Percentiles rank a stretch among this genome's conserved stretches.
Evolutionary conservation across 306 rosid species (phyloP).

Genomic region (Lupinus albus): DNA sequence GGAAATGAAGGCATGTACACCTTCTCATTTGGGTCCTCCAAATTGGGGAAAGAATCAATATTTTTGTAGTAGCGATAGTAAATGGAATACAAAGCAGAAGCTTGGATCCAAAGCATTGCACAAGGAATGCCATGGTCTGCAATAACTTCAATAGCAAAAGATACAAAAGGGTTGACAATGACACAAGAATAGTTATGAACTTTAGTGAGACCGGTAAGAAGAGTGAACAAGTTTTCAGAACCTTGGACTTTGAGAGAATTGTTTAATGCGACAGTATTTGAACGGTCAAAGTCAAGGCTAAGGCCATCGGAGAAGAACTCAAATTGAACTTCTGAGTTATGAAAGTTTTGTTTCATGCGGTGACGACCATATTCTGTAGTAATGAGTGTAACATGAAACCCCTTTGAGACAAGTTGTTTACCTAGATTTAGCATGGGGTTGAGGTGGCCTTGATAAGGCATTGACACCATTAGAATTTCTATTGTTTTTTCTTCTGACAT

Average conservation of each 20-base stretch:
- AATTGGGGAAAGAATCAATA: constrained; percentile 24
- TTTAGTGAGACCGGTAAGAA: constrained; percentile 37
- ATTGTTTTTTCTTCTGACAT: too few species aligned
- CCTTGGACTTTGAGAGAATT: constrained; percentile 38
- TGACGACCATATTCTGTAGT: too few species aligned
- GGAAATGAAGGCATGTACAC: constrained; percentile 55
- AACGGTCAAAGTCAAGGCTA: too few species aligned
- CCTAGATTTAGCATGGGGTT: too few species aligned
- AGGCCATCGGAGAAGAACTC: too few species aligned
- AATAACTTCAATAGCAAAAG: constrained; percentile 51
- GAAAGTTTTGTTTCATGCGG: too few species aligned
- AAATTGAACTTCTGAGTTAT: too few species aligned
- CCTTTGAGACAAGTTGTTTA: too few species aligned
- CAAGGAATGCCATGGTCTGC: constrained; percentile 48
- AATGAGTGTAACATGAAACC: too few species aligned
- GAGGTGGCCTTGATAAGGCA: too few species aligned
- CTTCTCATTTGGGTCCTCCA: constrained; percentile 40
- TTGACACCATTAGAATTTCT: too few species aligned
- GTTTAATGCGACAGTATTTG: background rate
- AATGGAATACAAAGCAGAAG: constrained; percentile 53
- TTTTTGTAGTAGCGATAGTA: constrained; percentile 47
- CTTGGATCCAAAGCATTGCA: constrained; percentile 69
- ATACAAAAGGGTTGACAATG: constrained; percentile 55
- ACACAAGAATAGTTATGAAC: constrained; percentile 39
- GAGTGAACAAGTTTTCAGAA: constrained; percentile 41